Base-by-base conservation (phyloP, 2,329 filamentous ascomycete species). In the Fusarium austroafricanum region DNA sequence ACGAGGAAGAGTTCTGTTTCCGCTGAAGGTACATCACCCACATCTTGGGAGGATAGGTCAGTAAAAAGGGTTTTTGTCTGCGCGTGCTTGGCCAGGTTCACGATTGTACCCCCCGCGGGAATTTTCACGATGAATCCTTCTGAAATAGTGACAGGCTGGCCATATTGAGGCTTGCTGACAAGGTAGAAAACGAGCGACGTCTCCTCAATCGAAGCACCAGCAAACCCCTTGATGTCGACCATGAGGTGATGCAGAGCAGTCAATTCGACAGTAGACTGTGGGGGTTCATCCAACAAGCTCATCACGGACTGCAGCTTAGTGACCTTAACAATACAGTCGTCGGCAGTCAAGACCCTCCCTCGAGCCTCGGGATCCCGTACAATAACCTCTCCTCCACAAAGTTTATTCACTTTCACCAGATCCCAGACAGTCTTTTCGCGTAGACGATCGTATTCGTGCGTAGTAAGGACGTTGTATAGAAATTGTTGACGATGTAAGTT, bases 401-500 rank as follows among this genome's bases (percentile, higher is more conserved):
- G 87, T 80, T 97, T 98, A 81, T 99, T 99, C 43, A 95, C 95
- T 42, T 87, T 89, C 4, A 98, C 95, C 49, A 99, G 83, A 74
- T 97, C 93, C 96, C 96, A 99, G 1, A 99, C 94, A 0, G 94
- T 96, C 77, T 92, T 91, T 77, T 97, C 93, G 61, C 96, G 90
- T 62, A 98, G 82, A 37, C 82, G 83, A n/a, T 87, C 84, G 74
- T 96, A 90, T 80, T 99, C 96, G 77, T 92, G 90, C 23, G 88
- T 86, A 0, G 96, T 99, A 58, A 99, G 86, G 11, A 99, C 93
- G 78, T 96, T 94, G 81, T 99, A 95, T 55, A 98, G 86, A 67
- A 99, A 90, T 79, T 98, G 94, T 71, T 96, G 90, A 66, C 96
- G 86, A 40, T 93, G 90, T 55, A 93, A 85, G 79, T 97, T 95